Conservation (phyloP, 2,329 filamentous ascomycete genomes). For the Beauveria rudraprayagi region DNA sequence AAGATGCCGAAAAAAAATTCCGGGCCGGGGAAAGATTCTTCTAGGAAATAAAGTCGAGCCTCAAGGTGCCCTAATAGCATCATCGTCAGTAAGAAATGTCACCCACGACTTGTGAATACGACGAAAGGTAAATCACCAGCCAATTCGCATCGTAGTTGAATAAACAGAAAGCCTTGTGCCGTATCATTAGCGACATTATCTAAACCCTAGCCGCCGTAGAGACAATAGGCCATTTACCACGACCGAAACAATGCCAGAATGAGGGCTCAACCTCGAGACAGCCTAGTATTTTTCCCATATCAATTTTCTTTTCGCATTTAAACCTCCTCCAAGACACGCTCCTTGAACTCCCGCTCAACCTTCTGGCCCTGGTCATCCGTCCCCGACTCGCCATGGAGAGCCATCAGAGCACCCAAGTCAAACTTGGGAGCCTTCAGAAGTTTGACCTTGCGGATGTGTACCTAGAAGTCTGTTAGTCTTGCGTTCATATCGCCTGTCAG, state of each 20-base stretch:
- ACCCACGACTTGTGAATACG: too few species aligned
- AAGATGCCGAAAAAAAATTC: too few species aligned
- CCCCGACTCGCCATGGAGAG: slow-evolving; percentile 93
- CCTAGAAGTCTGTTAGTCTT: slow-evolving; percentile 43
- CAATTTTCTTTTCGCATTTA: slow-evolving; percentile 45
- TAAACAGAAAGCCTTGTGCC: slow-evolving; percentile 21
- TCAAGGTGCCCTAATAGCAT: too few species aligned
- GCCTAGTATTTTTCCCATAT: slow-evolving; percentile 12
- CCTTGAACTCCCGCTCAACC: slow-evolving; percentile 99
- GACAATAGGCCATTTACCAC: slow-evolving; percentile 38
- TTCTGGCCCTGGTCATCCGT: slow-evolving; percentile 97
- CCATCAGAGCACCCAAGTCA: slow-evolving; percentile 91
- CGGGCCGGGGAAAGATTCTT: background rate
- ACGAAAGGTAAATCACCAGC: background rate
- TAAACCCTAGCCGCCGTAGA: slow-evolving; percentile 33
- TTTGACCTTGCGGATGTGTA: slow-evolving; percentile 99
- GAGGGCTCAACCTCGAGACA: background rate
- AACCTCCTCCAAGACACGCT: slow-evolving; percentile 87
- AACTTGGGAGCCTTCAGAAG: slow-evolving; percentile 98
- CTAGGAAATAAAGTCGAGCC: too few species aligned
- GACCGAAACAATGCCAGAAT: slow-evolving; percentile 33
- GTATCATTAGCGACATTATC: slow-evolving; percentile 31
- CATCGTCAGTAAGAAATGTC: too few species aligned
- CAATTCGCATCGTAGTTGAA: background rate
- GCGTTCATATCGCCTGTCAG: background rate